A percentile compares a stretch with the other conserved stretches of the same genome.
Conservation (phyloP, 352 stramenopile genomes). For the Aphanomyces astaci region DNA sequence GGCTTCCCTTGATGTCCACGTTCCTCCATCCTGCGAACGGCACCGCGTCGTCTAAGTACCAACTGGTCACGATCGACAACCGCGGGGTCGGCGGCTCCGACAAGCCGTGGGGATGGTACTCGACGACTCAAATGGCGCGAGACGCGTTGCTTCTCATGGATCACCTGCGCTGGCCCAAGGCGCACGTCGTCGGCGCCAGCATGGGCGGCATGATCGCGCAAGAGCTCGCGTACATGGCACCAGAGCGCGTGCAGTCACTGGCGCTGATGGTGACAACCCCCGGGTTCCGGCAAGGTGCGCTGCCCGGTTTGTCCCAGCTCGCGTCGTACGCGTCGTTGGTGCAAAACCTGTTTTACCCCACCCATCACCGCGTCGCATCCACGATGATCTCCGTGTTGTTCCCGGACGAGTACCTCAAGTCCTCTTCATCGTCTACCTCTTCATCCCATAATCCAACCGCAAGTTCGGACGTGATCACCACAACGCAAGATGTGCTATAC, state of each 20-base stretch:
- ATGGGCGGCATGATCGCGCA: constrained; percentile 56
- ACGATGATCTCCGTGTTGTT: constrained; percentile 41
- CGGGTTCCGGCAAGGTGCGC: constrained; percentile 32
- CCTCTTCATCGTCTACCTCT: neutral
- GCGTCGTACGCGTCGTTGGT: constrained; percentile 16
- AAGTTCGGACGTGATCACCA: neutral
- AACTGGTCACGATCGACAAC: constrained; percentile 55
- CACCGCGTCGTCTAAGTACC: constrained; percentile 20
- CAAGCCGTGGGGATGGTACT: constrained; percentile 45
- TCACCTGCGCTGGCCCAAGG: constrained; percentile 38
- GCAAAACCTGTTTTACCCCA: constrained; percentile 35
- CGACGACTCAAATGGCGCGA: constrained; percentile 47
- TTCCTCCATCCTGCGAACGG: constrained; percentile 15
- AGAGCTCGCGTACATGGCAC: constrained; percentile 39
- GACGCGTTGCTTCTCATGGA: constrained; percentile 55
- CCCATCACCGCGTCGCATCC: constrained; percentile 32
- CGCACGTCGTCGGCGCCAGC: constrained; percentile 35
- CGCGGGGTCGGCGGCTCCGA: constrained; percentile 42
- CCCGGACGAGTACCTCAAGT: constrained; percentile 32
- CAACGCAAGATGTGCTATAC: constrained; percentile 9
- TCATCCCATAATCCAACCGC: too few relatives aligned
- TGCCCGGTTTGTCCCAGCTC: constrained; percentile 26
- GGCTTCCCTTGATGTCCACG: constrained; percentile 22
- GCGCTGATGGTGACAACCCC: constrained; percentile 46
- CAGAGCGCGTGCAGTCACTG: constrained; percentile 40